These are phyloP conservation scores for Castanea mollissima DNA, from an alignment of 306 rosid genomes.

Conservation along the genomic window DNA sequence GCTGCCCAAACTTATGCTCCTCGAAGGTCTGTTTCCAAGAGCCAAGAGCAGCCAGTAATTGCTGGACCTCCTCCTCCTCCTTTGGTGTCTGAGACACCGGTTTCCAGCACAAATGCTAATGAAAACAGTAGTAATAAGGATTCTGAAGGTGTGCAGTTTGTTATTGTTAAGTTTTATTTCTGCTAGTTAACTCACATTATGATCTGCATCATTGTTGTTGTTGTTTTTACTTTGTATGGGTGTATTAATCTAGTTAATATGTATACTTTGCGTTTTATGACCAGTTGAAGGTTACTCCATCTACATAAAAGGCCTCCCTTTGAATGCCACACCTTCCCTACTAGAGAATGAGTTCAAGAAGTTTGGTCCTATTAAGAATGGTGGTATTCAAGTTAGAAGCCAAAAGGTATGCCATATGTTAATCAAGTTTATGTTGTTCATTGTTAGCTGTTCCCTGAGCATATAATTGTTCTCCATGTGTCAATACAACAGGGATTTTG, in stretches of 20 bases:
- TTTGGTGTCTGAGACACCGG: slow-evolving; percentile 32
- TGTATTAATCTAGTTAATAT: neutral
- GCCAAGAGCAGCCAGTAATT: slow-evolving; percentile 40
- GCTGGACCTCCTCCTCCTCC: slow-evolving; percentile 42
- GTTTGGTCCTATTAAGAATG: slow-evolving; percentile 77
- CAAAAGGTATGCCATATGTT: slow-evolving; percentile 49
- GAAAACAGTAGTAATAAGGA: slow-evolving; percentile 53
- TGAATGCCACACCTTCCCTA: slow-evolving; percentile 41
- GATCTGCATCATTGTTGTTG: neutral
- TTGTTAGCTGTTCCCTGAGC: neutral
- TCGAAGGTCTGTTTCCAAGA: slow-evolving; percentile 41
- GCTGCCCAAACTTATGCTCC: slow-evolving; percentile 29
- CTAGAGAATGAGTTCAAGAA: slow-evolving; percentile 73
- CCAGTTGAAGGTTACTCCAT: slow-evolving; percentile 83
- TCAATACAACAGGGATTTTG: slow-evolving; percentile 61
- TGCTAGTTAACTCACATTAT: neutral
- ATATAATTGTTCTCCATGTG: neutral
- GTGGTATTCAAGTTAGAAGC: slow-evolving; percentile 75
- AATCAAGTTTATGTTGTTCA: neutral
- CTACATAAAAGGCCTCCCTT: slow-evolving; percentile 57
- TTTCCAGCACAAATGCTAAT: slow-evolving; percentile 26
- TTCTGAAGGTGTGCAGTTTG: slow-evolving; percentile 52
- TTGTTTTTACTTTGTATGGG: neutral
- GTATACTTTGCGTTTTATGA: neutral
- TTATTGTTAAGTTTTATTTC: neutral